phyloP scores from a whole-genome alignment of 805 yeast species.

The Zygotorulaspora danielsina region DNA sequence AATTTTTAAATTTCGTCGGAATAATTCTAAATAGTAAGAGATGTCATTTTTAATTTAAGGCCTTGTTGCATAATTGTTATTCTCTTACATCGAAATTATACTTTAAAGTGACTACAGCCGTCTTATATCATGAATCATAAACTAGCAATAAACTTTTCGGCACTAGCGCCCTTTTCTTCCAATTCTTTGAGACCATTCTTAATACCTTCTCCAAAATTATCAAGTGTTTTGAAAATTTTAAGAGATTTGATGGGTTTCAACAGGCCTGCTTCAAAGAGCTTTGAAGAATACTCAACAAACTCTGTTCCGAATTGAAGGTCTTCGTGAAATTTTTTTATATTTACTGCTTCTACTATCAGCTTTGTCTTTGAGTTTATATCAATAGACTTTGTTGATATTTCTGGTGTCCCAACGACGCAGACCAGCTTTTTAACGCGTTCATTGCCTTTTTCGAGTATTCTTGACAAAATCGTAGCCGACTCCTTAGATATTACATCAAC shows the following conservation, averaged over 20 bases:
- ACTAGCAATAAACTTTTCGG: constrained; percentile 40
- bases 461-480: constrained; percentile 36
- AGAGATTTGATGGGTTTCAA: constrained; percentile 37
- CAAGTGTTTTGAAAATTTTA: constrained; percentile 37
- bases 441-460: constrained; percentile 23
- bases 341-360: constrained; percentile 34
- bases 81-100: too few species aligned
- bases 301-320: constrained; percentile 37
- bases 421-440: constrained; percentile 31
- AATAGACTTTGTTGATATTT: constrained; percentile 15
- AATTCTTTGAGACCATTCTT: constrained; percentile 38
- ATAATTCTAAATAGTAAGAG: too few species aligned
- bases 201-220: constrained; percentile 29
- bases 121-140: too few species aligned
- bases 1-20: too few species aligned
- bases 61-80: too few species aligned
- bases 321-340: constrained; percentile 44
- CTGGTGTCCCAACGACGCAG: constrained; percentile 40
- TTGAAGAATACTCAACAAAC: constrained; percentile 36
- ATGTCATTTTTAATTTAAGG: too few species aligned
- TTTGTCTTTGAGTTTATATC: constrained; percentile 16
- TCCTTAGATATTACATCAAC: constrained; percentile 44
- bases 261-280: constrained; percentile 28
- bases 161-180: constrained; percentile 41
- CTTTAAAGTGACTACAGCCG: too few species aligned